phyloP scores from a whole-genome alignment of 805 yeast species.

The Scheffersomyces ergatensis region DNA sequence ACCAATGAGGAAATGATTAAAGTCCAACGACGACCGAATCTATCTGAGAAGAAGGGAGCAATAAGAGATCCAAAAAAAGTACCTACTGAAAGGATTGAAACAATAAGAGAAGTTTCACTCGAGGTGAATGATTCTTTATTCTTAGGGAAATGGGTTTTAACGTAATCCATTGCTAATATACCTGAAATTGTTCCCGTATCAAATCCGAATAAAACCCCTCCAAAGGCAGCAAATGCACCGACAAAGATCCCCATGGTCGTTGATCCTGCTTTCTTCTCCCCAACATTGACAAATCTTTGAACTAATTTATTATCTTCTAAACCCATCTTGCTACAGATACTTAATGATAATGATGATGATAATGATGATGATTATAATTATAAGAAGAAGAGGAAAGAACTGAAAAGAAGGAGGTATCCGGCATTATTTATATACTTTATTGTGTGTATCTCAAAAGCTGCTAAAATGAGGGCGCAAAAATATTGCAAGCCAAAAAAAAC shows the following conservation, averaged over 20 bases:
- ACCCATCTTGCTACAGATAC: conserved; percentile 23
- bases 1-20: conserved; percentile 29
- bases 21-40: conserved; percentile 39
- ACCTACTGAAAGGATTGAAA: conserved; percentile 35
- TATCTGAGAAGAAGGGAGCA: conserved; percentile 37
- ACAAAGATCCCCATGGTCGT: conserved; percentile 39
- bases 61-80: conserved; percentile 39
- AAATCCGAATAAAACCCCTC: conserved; percentile 41
- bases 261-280: conserved; percentile 47
- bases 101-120: conserved; percentile 22
- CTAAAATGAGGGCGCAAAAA: too few species aligned
- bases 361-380: too few species aligned
- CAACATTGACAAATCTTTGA: conserved; percentile 38
- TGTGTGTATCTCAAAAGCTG: too few species aligned
- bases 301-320: conserved; percentile 33
- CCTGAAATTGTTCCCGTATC: conserved; percentile 45
- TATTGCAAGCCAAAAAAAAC: too few species aligned
- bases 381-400: too few species aligned
- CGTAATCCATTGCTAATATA: conserved; percentile 39
- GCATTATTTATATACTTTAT: too few species aligned
- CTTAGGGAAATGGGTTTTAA: conserved; percentile 23
- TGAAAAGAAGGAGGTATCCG: too few species aligned
- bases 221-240: conserved; percentile 40
- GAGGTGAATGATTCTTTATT: conserved; percentile 13
- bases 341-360: too few species aligned